Evolutionary conservation across 2,329 filamentous ascomycete species (phyloP).

Genomic region (Colletotrichum sp.): DNA sequence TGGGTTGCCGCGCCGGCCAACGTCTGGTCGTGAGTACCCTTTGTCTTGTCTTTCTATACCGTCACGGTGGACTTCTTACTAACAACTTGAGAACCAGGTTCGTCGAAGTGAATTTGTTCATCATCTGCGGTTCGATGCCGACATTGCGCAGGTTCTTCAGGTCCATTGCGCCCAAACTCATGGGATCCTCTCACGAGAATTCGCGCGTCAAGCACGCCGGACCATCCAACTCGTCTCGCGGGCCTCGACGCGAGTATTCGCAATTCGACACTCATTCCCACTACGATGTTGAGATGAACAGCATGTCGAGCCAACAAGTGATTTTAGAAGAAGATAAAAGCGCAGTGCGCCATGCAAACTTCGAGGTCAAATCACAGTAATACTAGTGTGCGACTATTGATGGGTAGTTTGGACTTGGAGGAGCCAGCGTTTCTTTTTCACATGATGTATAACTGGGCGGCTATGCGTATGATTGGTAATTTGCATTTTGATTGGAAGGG

Average conservation of each 20-base stretch:
- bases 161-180: conserved; percentile 31
- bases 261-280: not conserved
- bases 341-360: not conserved
- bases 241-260: not conserved
- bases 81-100: conserved; percentile 21
- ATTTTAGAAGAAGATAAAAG: not conserved
- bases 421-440: not conserved
- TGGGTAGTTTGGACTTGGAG: not conserved
- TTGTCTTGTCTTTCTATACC: not conserved
- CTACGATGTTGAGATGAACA: not conserved
- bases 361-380: not conserved
- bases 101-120: conserved; percentile 30
- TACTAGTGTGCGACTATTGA: not conserved
- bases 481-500: not conserved
- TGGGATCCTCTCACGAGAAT: conserved; percentile 14
- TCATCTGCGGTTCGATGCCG: conserved; percentile 36
- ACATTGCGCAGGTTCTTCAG: conserved; percentile 39
- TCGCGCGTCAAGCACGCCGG: not conserved
- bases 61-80: not conserved
- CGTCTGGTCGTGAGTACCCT: conserved; percentile 20
- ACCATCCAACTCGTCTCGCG: not conserved
- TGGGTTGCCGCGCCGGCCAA: conserved; percentile 23
- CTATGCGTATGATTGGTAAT: not conserved
- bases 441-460: not conserved
- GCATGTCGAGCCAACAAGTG: not conserved